phyloP scores from a whole-genome alignment of 805 yeast genomes.

The Saccharomycopsis babjevae region DNA sequence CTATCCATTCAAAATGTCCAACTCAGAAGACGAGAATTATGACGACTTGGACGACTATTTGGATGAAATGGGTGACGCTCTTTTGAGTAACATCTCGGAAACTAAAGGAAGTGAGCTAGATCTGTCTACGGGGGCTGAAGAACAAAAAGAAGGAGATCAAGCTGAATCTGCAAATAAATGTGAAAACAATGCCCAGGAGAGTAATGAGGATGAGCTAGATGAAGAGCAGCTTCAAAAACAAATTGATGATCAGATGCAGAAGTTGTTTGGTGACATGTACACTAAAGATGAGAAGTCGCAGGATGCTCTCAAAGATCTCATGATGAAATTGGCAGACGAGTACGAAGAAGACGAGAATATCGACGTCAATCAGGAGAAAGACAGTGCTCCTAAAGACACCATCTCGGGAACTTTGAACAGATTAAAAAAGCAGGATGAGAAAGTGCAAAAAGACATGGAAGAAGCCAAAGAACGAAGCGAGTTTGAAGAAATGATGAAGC shows the following conservation, averaged over 20 bases:
- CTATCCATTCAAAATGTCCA: neutral
- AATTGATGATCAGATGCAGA: conserved; percentile 22
- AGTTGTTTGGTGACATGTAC: conserved; percentile 12
- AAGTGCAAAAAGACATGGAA: conserved; percentile 50
- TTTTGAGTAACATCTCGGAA: conserved; percentile 29
- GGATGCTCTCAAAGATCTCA: conserved; percentile 8
- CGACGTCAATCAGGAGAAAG: conserved; percentile 14
- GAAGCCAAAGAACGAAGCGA: conserved; percentile 29
- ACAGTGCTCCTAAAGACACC: conserved; percentile 50
- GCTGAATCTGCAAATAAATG: neutral
- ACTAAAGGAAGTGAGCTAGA: conserved; percentile 11
- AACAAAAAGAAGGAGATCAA: conserved; percentile 14
- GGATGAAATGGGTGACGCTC: conserved; percentile 74
- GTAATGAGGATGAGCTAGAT: conserved; percentile 26
- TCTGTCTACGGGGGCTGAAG: neutral
- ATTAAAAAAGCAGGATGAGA: conserved; percentile 64
- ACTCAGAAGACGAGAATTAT: conserved; percentile 35
- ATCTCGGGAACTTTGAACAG: conserved; percentile 74
- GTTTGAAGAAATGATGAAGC: conserved; percentile 45
- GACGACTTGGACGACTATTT: conserved; percentile 77
- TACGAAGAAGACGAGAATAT: conserved; percentile 17
- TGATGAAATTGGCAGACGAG: conserved; percentile 19
- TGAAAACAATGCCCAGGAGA: neutral
- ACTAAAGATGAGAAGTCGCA: conserved; percentile 9
- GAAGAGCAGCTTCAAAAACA: conserved; percentile 26